Conservation (phyloP, 495 filamentous ascomycete genomes). For the Astrothelium macrocarpum region DNA sequence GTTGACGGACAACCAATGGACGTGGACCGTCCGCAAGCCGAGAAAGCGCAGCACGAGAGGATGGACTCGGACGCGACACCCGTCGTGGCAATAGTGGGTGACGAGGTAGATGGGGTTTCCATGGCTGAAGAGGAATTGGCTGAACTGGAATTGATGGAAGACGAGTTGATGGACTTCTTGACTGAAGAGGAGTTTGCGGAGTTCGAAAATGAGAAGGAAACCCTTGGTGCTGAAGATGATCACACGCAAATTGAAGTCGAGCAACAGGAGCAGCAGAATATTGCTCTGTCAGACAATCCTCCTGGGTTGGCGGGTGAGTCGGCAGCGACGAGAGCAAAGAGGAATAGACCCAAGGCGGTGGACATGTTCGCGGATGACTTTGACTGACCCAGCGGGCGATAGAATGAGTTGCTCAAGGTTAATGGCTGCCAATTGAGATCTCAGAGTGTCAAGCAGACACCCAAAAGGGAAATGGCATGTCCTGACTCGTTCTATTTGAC, state of each 20-base stretch:
- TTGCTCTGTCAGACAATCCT: background rate
- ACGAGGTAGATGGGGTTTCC: constrained; percentile 20
- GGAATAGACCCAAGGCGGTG: constrained; percentile 64
- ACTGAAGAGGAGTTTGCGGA: background rate
- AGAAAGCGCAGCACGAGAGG: constrained; percentile 41
- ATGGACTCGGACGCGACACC: constrained; percentile 34
- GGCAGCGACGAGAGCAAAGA: constrained; percentile 11
- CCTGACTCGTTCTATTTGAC: too few relatives aligned
- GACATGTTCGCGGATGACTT: constrained; percentile 81
- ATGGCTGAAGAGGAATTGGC: constrained; percentile 7
- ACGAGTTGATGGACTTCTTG: background rate
- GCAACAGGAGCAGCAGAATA: background rate
- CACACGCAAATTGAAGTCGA: background rate
- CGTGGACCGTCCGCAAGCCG: constrained; percentile 34
- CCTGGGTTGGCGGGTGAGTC: constrained; percentile 30
- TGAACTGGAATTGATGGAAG: background rate
- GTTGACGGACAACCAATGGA: constrained; percentile 47
- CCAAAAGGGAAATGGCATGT: too few relatives aligned
- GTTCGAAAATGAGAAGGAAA: background rate
- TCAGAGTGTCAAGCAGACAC: background rate
- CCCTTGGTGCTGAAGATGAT: background rate
- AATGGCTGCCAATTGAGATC: background rate
- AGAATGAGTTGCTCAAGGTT: constrained; percentile 8
- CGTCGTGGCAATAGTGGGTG: constrained; percentile 8
- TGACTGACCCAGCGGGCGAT: constrained; percentile 20